Percentiles rank a stretch among this genome's conserved stretches.
Evolutionary conservation across 2,329 filamentous ascomycete species (phyloP).

Genomic region (Lecanicillium sp.): DNA sequence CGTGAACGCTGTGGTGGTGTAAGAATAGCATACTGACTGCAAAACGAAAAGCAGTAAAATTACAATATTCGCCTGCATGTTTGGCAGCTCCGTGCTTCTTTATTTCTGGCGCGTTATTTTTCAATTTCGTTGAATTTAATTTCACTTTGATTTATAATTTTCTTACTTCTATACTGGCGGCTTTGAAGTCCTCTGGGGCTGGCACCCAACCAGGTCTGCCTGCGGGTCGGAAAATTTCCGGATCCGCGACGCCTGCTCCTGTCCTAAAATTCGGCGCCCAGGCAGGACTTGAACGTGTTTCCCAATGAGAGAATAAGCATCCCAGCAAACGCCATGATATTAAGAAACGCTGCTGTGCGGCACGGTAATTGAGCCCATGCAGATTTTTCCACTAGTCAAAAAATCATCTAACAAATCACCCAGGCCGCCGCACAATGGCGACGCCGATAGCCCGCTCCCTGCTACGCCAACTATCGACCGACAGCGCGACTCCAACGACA

Average conservation of each 20-base stretch:
- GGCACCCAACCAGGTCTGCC: too few relatives aligned
- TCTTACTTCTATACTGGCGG: too few relatives aligned
- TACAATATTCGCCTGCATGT: too few relatives aligned
- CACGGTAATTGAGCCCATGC: constrained; percentile 33
- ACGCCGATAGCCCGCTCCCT: constrained; percentile 29
- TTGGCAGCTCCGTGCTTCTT: too few relatives aligned
- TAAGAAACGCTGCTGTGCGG: constrained; percentile 45
- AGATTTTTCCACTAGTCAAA: background rate
- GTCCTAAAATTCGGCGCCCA: constrained; percentile 8
- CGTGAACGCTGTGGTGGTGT: too few relatives aligned
- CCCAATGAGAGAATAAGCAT: background rate
- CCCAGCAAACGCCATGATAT: constrained; percentile 38
- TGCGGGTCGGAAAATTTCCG: constrained; percentile 10
- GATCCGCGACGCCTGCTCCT: constrained; percentile 2
- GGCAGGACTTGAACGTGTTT: constrained; percentile 2
- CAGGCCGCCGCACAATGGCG: constrained; percentile 46
- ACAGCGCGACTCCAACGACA: constrained; percentile 10
- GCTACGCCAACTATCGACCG: constrained; percentile 24
- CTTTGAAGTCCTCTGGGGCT: too few relatives aligned
- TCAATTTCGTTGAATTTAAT: too few relatives aligned
- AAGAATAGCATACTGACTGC: too few relatives aligned
- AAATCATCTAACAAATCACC: constrained; percentile 6
- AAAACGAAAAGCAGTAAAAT: too few relatives aligned
- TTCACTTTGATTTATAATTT: too few relatives aligned
- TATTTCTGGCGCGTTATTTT: too few relatives aligned